Percentiles rank a stretch among this genome's conserved stretches.
Evolutionary conservation across 179 eudicot genomes (phyloP).

Genomic region (Spergularia azorica): DNA sequence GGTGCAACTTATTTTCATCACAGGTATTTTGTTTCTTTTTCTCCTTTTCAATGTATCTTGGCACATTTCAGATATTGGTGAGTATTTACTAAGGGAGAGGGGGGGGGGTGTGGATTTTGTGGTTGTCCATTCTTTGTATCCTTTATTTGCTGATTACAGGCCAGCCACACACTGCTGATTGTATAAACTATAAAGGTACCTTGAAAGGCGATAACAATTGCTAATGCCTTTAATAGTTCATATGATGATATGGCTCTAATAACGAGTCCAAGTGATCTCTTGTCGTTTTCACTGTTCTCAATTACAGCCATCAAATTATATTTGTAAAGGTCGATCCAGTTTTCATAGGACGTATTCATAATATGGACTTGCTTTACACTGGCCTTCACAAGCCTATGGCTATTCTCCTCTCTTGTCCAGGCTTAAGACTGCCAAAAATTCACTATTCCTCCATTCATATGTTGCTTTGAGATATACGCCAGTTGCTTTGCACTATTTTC

Average conservation of each 20-base stretch:
- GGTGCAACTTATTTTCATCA: conserved; percentile 82
- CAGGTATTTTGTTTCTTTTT: conserved; percentile 48
- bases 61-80: not conserved
- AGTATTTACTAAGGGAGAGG: not conserved
- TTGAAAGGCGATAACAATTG: not conserved
- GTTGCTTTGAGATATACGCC: not conserved
- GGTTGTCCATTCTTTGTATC: not conserved
- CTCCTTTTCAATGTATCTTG: not conserved
- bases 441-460: not conserved
- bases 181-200: not conserved
- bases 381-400: too few relatives aligned
- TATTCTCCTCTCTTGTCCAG: too few relatives aligned
- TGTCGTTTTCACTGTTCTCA: not conserved
- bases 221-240: not conserved
- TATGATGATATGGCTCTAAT: not conserved
- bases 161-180: not conserved
- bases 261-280: not conserved
- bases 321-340: too few relatives aligned
- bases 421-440: too few relatives aligned
- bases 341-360: too few relatives aligned
- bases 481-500: not conserved
- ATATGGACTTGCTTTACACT: too few relatives aligned
- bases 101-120: not conserved
- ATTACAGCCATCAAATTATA: not conserved
- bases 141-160: conserved; percentile 6